phyloP scores from a whole-genome alignment of 768 basidiomycete species.

The Lentinula boryana region DNA sequence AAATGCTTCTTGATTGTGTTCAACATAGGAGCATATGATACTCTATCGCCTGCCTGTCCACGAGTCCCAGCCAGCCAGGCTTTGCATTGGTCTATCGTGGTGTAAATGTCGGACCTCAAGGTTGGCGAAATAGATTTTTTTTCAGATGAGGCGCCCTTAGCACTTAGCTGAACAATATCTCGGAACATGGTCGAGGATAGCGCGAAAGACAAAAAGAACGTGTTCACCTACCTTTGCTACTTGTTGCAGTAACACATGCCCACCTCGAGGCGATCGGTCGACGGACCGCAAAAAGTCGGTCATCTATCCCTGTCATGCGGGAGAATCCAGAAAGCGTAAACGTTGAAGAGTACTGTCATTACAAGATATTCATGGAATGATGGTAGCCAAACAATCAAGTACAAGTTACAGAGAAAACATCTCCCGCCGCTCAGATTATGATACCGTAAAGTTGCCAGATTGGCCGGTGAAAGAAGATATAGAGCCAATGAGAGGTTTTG shows the following conservation, averaged over 20 bases:
- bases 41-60: slow-evolving; percentile 48
- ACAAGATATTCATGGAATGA: background rate
- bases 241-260: slow-evolving; percentile 22
- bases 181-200: slow-evolving; percentile 6
- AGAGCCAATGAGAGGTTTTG: slow-evolving; percentile 60
- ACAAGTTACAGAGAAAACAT: background rate
- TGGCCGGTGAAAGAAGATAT: slow-evolving; percentile 58
- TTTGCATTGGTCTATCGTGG: slow-evolving; percentile 38
- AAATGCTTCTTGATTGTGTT: slow-evolving; percentile 44
- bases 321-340: background rate
- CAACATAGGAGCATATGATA: slow-evolving; percentile 41
- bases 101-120: slow-evolving; percentile 46
- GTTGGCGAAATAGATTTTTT: slow-evolving; percentile 23
- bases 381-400: background rate
- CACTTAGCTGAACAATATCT: background rate
- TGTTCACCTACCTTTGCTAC: background rate
- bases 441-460: slow-evolving; percentile 58
- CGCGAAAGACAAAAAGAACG: background rate
- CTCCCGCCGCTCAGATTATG: slow-evolving; percentile 16
- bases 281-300: slow-evolving; percentile 2
- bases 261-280: slow-evolving; percentile 27
- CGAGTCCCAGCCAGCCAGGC: slow-evolving; percentile 34
- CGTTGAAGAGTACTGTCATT: background rate
- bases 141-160: background rate
- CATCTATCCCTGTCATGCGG: background rate